These are phyloP conservation scores for Vitis amurensis DNA, from an alignment of 164 flowering plant species.

Conservation along the genomic window DNA sequence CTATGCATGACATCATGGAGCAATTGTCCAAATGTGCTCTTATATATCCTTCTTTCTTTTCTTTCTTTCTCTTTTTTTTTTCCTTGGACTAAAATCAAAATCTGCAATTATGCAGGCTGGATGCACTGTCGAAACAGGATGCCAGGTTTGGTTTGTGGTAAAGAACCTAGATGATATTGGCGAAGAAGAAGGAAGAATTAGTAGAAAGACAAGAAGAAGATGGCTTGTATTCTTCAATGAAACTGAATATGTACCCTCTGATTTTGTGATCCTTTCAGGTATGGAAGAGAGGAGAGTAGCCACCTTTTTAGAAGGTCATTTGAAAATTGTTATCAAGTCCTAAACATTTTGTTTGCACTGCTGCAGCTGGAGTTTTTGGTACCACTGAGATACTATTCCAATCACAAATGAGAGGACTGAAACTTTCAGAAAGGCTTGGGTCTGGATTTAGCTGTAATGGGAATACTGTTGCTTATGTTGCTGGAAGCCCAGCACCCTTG, in stretches of 20 bases:
- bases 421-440: constrained; percentile 52
- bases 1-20: no score
- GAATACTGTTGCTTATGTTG: constrained; percentile 48
- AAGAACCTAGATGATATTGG: constrained; percentile 19
- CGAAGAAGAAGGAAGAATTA: constrained; percentile 4
- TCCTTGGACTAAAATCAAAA: neutral
- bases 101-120: constrained; percentile 44
- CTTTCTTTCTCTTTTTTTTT: neutral
- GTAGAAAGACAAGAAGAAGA: constrained; percentile 35
- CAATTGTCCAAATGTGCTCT: no score
- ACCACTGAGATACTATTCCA: constrained; percentile 50
- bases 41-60: neutral
- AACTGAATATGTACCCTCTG: constrained; percentile 38
- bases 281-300: neutral
- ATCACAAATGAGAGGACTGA: constrained; percentile 53
- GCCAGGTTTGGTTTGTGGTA: constrained; percentile 46
- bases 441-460: constrained; percentile 59
- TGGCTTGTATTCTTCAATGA: constrained; percentile 59
- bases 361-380: constrained; percentile 61
- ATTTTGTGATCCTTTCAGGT: constrained; percentile 66
- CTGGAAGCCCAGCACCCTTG: constrained; percentile 54
- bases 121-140: constrained; percentile 50
- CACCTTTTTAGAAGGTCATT: neutral
- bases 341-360: neutral
- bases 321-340: neutral